These are phyloP conservation scores for Silene latifolia DNA, from an alignment of 148 eudicot genomes.

Conservation along the genomic window DNA sequence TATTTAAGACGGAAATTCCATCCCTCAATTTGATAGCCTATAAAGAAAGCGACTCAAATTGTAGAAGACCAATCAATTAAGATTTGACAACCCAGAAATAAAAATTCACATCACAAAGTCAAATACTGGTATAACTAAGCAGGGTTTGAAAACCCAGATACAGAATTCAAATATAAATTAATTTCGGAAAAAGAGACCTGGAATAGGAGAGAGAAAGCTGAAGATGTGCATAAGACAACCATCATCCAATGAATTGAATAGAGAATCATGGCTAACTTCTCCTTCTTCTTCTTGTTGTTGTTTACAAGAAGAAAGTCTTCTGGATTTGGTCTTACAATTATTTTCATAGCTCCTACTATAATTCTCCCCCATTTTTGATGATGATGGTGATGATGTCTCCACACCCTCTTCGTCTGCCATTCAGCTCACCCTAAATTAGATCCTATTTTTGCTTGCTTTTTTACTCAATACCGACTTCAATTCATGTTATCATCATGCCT, in stretches of 20 bases:
- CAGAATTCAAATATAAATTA: not conserved
- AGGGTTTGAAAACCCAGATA: constrained; percentile 4
- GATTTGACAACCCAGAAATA: constrained; percentile 1
- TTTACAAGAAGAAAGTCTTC: constrained; percentile 28
- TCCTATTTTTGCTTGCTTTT: not conserved
- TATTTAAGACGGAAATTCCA: too few species aligned
- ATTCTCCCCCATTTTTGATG: constrained; percentile 18
- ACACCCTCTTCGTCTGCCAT: constrained; percentile 18
- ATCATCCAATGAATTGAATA: constrained; percentile 71
- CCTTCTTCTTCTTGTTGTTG: too few species aligned
- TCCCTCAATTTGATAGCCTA: too few species aligned
- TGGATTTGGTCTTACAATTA: constrained; percentile 37
- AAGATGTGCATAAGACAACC: constrained; percentile 97
- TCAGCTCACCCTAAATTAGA: not conserved
- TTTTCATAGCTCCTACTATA: constrained; percentile 12
- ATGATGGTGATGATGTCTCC: not conserved
- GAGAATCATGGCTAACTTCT: constrained; percentile 14
- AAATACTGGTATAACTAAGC: not conserved
- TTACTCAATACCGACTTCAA: not conserved
- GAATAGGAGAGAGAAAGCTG: constrained; percentile 89
- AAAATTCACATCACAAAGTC: too few species aligned
- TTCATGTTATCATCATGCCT: not conserved
- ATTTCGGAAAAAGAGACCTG: constrained; percentile 71
- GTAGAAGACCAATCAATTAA: constrained; percentile 1
- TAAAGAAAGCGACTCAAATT: not conserved